A percentile compares a stretch with the other conserved stretches of the same genome.
phyloP scores from a whole-genome alignment of 73 alveolate species.

The Paraurostyla sp. region DNA sequence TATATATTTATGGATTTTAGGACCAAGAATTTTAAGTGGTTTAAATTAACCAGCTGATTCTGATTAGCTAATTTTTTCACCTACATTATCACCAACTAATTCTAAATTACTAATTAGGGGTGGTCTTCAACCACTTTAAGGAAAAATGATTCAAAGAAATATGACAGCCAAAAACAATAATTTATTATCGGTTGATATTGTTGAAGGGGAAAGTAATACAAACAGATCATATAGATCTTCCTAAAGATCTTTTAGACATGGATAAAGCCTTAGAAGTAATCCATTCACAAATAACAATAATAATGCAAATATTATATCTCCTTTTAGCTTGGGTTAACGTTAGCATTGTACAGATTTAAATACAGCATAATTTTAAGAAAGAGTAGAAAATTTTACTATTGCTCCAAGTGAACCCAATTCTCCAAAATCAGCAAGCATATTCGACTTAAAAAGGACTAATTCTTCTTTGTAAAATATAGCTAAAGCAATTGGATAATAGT shows the following conservation, averaged over 20 bases:
- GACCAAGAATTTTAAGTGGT: not conserved
- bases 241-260: slow-evolving; percentile 14
- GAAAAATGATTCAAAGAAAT: slow-evolving; percentile 10
- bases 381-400: not conserved
- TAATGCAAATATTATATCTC: too few species aligned
- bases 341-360: too few species aligned
- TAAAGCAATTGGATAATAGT: not conserved
- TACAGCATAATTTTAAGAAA: too few species aligned
- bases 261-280: not conserved
- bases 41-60: not conserved
- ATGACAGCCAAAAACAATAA: slow-evolving; percentile 10
- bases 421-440: not conserved
- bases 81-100: slow-evolving; percentile 14
- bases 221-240: not conserved
- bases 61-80: not conserved
- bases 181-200: too few species aligned
- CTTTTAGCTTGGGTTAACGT: too few species aligned
- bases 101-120: slow-evolving; percentile 22
- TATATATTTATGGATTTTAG: too few species aligned
- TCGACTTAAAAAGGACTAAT: not conserved
- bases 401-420: not conserved
- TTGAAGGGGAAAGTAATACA: too few species aligned
- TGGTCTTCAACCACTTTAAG: slow-evolving; percentile 23
- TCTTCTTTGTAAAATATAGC: not conserved
- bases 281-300: not conserved